Percentiles rank a stretch among this genome's conserved stretches.
Conservation (phyloP, 2,329 filamentous ascomycete species). For the Arthrinium puccinioides region DNA sequence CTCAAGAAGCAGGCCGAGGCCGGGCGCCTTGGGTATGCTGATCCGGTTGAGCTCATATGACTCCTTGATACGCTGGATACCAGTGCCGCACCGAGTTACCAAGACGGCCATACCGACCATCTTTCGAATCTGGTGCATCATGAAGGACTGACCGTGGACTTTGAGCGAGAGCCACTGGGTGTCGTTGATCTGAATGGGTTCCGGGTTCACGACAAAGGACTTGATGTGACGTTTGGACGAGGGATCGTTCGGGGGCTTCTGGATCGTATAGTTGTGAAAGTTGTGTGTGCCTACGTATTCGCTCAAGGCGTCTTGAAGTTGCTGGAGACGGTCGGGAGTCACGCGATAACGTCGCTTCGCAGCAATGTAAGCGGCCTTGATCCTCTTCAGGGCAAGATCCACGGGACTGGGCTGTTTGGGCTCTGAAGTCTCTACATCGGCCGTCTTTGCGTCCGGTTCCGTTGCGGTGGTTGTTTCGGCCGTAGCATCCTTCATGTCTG, state of each 20-base stretch:
- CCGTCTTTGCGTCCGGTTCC: slow-evolving; percentile 17
- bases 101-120: slow-evolving; percentile 94
- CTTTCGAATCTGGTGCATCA: slow-evolving; percentile 99
- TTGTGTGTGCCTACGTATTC: slow-evolving; percentile 79
- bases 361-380: slow-evolving; percentile 74
- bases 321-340: slow-evolving; percentile 59
- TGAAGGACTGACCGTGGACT: slow-evolving; percentile 96
- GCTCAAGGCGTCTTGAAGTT: slow-evolving; percentile 68
- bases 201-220: slow-evolving; percentile 71
- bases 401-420: slow-evolving; percentile 41
- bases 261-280: slow-evolving; percentile 96
- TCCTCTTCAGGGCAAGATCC: slow-evolving; percentile 60
- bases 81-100: slow-evolving; percentile 75
- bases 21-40: slow-evolving; percentile 89
- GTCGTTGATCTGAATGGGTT: slow-evolving; percentile 77
- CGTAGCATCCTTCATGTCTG: slow-evolving; percentile 16
- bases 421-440: not conserved
- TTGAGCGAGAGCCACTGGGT: slow-evolving; percentile 95
- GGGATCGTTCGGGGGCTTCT: slow-evolving; percentile 73
- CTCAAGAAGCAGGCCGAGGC: slow-evolving; percentile 81
- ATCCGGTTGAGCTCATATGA: slow-evolving; percentile 68
- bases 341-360: slow-evolving; percentile 85
- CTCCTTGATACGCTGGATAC: slow-evolving; percentile 61
- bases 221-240: slow-evolving; percentile 88
- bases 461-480: slow-evolving; percentile 7